These are phyloP conservation scores for Citrullus mucosospermus DNA, from an alignment of 306 rosid species.

Conservation along the genomic window DNA sequence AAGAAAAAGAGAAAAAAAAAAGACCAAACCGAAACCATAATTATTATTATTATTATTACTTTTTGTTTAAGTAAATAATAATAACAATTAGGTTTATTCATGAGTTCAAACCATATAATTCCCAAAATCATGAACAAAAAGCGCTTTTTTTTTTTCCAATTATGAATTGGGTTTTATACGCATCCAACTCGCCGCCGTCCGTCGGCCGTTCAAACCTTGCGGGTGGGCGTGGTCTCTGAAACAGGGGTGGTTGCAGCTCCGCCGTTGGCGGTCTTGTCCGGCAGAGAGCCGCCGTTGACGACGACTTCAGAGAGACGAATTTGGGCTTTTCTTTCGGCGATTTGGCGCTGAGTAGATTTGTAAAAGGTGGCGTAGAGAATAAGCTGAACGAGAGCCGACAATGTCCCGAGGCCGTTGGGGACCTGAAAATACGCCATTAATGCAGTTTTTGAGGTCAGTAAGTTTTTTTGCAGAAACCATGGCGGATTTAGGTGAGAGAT, in stretches of 20 bases:
- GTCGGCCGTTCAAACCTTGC: background rate
- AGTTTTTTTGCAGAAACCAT: background rate
- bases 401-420: constrained; percentile 73
- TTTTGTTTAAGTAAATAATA: background rate
- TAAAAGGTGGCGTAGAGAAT: constrained; percentile 63
- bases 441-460: background rate
- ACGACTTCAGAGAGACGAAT: constrained; percentile 28
- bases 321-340: constrained; percentile 35
- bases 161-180: background rate
- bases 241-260: background rate
- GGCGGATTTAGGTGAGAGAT: background rate
- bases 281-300: background rate
- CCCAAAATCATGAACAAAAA: background rate
- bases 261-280: background rate
- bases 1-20: too few species aligned
- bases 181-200: background rate
- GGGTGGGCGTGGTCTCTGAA: background rate
- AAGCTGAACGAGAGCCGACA: constrained; percentile 46
- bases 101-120: background rate
- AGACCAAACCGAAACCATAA: background rate
- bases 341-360: constrained; percentile 46
- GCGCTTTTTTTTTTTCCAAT: background rate
- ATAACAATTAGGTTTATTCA: background rate
- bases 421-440: constrained; percentile 27
- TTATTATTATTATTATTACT: background rate